A percentile compares a stretch with the other conserved stretches of the same genome.
Conservation (phyloP, 2,329 filamentous ascomycete species). For the Diaporthe eres region DNA sequence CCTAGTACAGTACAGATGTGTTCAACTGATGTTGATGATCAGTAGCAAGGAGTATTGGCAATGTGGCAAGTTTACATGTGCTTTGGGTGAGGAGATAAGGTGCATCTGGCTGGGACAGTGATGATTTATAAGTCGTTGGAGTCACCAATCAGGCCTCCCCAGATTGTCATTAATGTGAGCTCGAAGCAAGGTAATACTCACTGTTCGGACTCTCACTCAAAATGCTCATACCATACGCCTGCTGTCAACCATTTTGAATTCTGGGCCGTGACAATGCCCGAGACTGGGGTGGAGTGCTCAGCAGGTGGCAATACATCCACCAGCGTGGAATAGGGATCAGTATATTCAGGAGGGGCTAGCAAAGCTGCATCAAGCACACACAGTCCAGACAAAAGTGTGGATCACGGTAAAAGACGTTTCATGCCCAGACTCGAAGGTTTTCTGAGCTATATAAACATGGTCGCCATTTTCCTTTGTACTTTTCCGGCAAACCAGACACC, state of each 20-base stretch:
- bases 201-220: no score
- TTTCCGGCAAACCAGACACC: not conserved
- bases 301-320: not conserved
- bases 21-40: not conserved
- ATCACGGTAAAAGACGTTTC: not conserved
- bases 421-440: not conserved
- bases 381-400: not conserved
- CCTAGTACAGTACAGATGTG: not conserved
- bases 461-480: constrained; percentile 12
- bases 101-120: not conserved
- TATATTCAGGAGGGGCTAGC: rapidly evolving
- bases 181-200: not conserved
- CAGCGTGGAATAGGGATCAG: not conserved
- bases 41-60: constrained; percentile 27
- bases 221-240: not conserved
- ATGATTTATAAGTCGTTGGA: not conserved
- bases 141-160: not conserved
- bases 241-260: not conserved
- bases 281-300: not conserved
- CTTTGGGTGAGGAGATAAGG: not conserved
- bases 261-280: not conserved
- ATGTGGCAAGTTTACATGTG: constrained; percentile 1
- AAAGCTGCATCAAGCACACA: not conserved
- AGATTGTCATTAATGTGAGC: not conserved
- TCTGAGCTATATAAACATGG: not conserved